These are phyloP conservation scores for Cerrena zonata DNA, from an alignment of 1,284 basidiomycete species.

Conservation along the genomic window DNA sequence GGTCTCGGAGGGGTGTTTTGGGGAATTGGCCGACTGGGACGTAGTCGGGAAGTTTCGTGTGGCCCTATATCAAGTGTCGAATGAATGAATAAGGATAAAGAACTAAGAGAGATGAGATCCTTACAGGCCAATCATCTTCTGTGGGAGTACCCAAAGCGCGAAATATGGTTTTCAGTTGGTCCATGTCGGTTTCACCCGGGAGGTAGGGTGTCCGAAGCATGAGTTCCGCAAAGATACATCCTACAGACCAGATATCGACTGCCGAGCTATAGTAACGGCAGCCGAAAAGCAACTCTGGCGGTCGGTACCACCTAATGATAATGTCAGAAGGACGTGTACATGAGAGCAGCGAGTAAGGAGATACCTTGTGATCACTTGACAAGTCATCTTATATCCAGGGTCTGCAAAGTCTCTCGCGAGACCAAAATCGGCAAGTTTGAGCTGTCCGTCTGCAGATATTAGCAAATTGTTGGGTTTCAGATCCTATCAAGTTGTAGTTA, in stretches of 20 bases:
- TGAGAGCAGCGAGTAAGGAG: conserved; percentile 10
- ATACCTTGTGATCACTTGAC: conserved; percentile 92
- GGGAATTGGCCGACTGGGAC: conserved; percentile 78
- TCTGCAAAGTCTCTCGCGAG: conserved; percentile 93
- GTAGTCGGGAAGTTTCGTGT: conserved; percentile 86
- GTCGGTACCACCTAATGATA: conserved; percentile 84
- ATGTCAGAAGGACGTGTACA: neutral
- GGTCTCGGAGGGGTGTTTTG: conserved; percentile 73
- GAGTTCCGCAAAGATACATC: conserved; percentile 92
- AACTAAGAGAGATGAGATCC: conserved; percentile 17
- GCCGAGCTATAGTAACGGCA: conserved; percentile 82
- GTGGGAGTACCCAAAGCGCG: conserved; percentile 92
- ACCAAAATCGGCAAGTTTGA: conserved; percentile 99
- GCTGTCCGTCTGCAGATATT: conserved; percentile 82
- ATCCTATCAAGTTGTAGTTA: conserved; percentile 61
- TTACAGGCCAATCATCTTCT: conserved; percentile 93
- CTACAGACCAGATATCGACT: conserved; percentile 92
- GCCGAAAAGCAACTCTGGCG: conserved; percentile 88
- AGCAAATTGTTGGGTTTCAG: conserved; percentile 98
- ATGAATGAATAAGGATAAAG: neutral
- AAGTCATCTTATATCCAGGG: conserved; percentile 93
- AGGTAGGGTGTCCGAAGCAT: conserved; percentile 93
- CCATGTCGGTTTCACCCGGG: conserved; percentile 90
- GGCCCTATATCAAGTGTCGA: conserved; percentile 50
- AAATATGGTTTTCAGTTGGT: conserved; percentile 92